A percentile compares a stretch with the other conserved stretches of the same genome.
These are phyloP conservation scores for Aureobasidium sp. DNA, from an alignment of 2,329 filamentous ascomycete species.

Conservation along the genomic window DNA sequence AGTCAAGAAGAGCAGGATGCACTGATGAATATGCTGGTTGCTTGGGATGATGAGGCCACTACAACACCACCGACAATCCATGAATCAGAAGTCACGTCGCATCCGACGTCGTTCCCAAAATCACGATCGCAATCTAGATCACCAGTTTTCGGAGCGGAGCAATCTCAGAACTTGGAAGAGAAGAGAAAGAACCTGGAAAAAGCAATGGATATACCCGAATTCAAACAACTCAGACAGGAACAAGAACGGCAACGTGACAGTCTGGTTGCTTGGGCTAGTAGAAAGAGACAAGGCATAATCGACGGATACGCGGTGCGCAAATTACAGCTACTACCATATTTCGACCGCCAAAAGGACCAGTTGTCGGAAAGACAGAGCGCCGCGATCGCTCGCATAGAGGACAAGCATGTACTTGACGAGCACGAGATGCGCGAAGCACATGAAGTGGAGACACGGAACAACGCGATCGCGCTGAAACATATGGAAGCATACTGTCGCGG, in stretches of 20 bases:
- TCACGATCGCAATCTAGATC: conserved; percentile 4
- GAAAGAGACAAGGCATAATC: conserved; percentile 21
- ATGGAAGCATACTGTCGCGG: conserved; percentile 44
- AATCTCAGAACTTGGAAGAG: neutral
- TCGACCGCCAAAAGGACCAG: conserved; percentile 16
- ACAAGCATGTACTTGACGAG: conserved; percentile 38
- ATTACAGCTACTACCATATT: conserved; percentile 2
- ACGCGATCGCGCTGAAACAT: conserved; percentile 39
- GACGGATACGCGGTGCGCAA: conserved; percentile 4
- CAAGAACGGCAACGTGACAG: conserved; percentile 28
- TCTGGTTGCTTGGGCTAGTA: conserved; percentile 24
- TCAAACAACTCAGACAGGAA: conserved; percentile 22
- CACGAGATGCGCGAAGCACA: conserved; percentile 37
- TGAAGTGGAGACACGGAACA: conserved; percentile 36
- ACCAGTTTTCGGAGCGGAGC: neutral
- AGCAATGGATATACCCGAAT: conserved; percentile 23
- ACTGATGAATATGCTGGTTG: conserved; percentile 27
- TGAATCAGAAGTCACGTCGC: neutral
- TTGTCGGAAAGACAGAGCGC: conserved; percentile 26
- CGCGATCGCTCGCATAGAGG: conserved; percentile 37
- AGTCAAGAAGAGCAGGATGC: conserved; percentile 33
- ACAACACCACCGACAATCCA: conserved; percentile 2
- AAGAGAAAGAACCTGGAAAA: conserved; percentile 20
- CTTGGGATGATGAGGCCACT: conserved; percentile 26
- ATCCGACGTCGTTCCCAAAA: neutral